Base-by-base conservation (phyloP, 441 rosid genomes). In the Viola pubescens region DNA sequence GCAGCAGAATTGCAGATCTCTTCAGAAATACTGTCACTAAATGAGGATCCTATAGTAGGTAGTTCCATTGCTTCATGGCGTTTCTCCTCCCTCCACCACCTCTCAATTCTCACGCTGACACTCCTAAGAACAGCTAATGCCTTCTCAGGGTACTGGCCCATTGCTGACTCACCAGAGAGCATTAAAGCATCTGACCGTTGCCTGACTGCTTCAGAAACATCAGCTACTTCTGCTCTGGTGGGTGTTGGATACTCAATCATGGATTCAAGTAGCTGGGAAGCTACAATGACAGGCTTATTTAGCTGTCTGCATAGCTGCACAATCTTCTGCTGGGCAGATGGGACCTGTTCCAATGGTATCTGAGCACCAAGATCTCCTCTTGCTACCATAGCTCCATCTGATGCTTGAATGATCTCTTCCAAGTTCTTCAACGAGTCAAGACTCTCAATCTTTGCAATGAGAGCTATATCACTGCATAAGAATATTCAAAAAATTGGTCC, bases 331-430 rank as follows among this genome's bases (percentile, higher is more conserved):
- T 94, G 99, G 48, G 96, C 91, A 48, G 97, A 78, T 52, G 97
- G 99, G 59, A 94, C 99, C 82, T 94, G 97, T 75, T 94, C 99
- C 59, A 94, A 77, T 59, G 99, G 99, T 73, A 94, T 94, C 82
- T 94, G 99, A 67, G 99, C 99, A 65, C 97, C 99, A 55, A 94
- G 71, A 71, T 94, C 99, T 37, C 95, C 99, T 82, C 99, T 87
- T 37, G 99, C 99, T 34, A 94, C 99, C 99, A 94, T 94, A 69
- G 97, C 99, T 73, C 99, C 99, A 73, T 90, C 96, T 60, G 99
- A 88, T 60, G 95, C 94, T 73, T n/a, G 76, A 52, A 94, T 77
- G 52, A 94, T 94, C 65, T 90, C 96, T 78, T 90, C 90, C 77
- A 94, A 82, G 74, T 88, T 94, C 74, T 64, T 86, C 67, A 94